Base-by-base conservation (phyloP, 148 eudicot genomes). In the Silene uniflora region DNA sequence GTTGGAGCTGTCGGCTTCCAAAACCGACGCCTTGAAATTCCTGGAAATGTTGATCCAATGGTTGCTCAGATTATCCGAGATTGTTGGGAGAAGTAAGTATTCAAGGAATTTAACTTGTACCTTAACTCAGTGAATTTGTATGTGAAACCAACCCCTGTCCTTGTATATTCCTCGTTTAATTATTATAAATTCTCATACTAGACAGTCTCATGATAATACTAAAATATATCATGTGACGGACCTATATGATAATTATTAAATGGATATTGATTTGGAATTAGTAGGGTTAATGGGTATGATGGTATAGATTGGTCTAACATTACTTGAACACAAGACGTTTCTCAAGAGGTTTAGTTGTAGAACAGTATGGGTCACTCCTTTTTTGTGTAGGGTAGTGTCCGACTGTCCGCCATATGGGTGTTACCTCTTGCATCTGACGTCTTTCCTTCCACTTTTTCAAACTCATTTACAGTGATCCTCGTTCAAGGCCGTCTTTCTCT, bases 1-100 rank as follows among this genome's bases (percentile, higher is more conserved):
- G 96, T 95, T 71, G 97, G 98, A 79, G 99, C 96, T 77, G 99
- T 96, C 77, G 99, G 98, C n/a, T 96, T 91, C 73, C 98, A 96
- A 71, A 81, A 89, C 74, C 80, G 93, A 73, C 92, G 89, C 72
- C 94, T 96, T 11, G 88, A 84, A 60, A 89, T 96, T 77, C 91
- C 98, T 52, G 84, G 82, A 42, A 82, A 84, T 54, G 86, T 95
- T 58, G 90, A 96, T 88, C 94, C 94, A 19, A 47, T 73, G 47
- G 93, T 82, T 71, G 90, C 88, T n/a, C 87, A 88, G 84, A 89
- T 96, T 69, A 96, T 96, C 55, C 83, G 66, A 19, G 93, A 96
- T 23, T 96, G 99, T 77, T 96, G 99, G 98, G 84, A 86, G 73
- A 84, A 84, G 99, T 96, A 78, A 86, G 97, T 75, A 29, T 29